Evolutionary conservation across 2,329 filamentous ascomycete species (phyloP).

Genomic region (Epichloe coenophiala): DNA sequence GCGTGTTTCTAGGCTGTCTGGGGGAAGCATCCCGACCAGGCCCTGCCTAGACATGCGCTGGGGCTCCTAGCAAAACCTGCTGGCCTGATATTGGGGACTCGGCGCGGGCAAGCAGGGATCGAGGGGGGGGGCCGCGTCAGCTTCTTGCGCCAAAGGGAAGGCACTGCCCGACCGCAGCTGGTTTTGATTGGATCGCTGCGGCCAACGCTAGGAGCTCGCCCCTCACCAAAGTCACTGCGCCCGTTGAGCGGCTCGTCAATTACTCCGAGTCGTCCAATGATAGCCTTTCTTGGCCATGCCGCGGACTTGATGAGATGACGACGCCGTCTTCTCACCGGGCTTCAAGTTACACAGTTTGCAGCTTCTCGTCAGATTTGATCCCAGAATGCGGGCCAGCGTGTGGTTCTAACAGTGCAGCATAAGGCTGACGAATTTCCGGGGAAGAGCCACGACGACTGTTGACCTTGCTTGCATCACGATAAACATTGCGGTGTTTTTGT

Average conservation of each 20-base stretch:
- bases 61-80: slow-evolving; percentile 1
- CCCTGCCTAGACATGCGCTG: slow-evolving; percentile 7
- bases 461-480: background rate
- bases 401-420: background rate
- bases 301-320: slow-evolving; percentile 5
- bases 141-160: slow-evolving; percentile 7
- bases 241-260: background rate
- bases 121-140: slow-evolving; percentile 14
- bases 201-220: background rate
- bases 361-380: background rate
- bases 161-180: background rate
- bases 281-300: background rate
- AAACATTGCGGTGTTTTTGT: too few species aligned
- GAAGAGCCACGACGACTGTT: slow-evolving; percentile 4
- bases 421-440: slow-evolving; percentile 11
- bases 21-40: slow-evolving; percentile 1
- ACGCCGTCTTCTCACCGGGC: background rate
- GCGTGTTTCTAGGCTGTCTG: background rate
- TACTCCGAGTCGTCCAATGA: background rate
- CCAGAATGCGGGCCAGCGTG: background rate
- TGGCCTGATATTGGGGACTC: background rate
- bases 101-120: slow-evolving; percentile 9
- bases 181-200: background rate
- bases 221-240: background rate
- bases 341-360: background rate